Evolutionary conservation across 1,284 basidiomycete genomes (phyloP).

Genomic region (Trichosporon inkin): DNA sequence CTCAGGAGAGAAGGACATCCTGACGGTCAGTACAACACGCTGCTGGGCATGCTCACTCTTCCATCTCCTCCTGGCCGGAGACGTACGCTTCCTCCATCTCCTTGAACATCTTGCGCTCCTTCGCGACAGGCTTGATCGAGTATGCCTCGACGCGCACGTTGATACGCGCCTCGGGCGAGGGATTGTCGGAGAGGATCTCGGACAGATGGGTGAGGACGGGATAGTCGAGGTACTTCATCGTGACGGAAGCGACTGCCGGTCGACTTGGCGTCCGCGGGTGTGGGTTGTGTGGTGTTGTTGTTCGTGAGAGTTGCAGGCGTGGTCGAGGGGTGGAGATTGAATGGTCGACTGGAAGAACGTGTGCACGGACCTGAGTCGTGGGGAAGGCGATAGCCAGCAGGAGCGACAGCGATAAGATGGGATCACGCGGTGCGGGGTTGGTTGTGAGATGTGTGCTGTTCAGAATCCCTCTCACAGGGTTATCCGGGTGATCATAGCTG

Average conservation of each 20-base stretch:
- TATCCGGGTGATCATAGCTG: constrained; percentile 19
- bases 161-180: constrained; percentile 83
- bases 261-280: not conserved
- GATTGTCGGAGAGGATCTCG: constrained; percentile 62
- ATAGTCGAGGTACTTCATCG: constrained; percentile 87
- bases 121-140: constrained; percentile 94
- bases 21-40: constrained; percentile 11
- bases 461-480: constrained; percentile 14
- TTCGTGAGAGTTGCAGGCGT: not conserved
- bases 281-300: not conserved
- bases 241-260: constrained; percentile 15
- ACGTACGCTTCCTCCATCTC: constrained; percentile 78
- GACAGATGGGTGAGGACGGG: constrained; percentile 75
- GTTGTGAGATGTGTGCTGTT: not conserved
- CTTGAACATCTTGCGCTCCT: constrained; percentile 95
- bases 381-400: not conserved
- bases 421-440: not conserved
- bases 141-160: constrained; percentile 94
- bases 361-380: not conserved
- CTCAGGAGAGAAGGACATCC: constrained; percentile 50
- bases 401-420: not conserved
- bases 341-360: constrained; percentile 1
- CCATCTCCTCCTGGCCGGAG: constrained; percentile 47
- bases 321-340: not conserved
- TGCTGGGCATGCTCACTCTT: constrained; percentile 37